phyloP scores from a whole-genome alignment of 177 flowering plant species.

The Vitis hybrid region DNA sequence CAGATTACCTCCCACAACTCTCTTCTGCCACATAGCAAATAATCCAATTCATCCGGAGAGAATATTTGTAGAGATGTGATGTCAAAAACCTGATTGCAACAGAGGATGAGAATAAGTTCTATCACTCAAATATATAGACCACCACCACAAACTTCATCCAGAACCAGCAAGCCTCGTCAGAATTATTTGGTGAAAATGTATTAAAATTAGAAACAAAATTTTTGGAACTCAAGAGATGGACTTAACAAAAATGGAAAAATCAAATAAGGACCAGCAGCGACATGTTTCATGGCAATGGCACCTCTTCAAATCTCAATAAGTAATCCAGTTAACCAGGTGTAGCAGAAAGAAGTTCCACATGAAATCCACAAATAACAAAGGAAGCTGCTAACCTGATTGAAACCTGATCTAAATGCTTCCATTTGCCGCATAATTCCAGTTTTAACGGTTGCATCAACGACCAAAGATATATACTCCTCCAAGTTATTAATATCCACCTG shows the following conservation, averaged over 20 bases:
- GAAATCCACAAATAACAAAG: background rate
- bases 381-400: conserved; percentile 69
- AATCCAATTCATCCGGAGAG: conserved; percentile 83
- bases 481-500: conserved; percentile 84
- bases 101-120: background rate
- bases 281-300: no score
- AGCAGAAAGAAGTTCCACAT: no score
- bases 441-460: conserved; percentile 91
- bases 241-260: no score
- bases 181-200: background rate
- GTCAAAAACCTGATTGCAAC: conserved; percentile 75
- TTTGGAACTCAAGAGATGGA: no score
- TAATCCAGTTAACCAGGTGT: no score
- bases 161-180: background rate
- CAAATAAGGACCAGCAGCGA: no score
- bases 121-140: background rate
- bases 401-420: conserved; percentile 94
- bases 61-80: conserved; percentile 86
- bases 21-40: conserved; percentile 92
- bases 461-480: conserved; percentile 88
- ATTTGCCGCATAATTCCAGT: conserved; percentile 80
- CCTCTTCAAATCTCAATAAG: no score
- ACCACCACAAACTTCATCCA: background rate
- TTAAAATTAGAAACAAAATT: no score
- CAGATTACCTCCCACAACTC: conserved; percentile 88